Evolutionary conservation across 306 rosid genomes (phyloP).

Genomic region (Alnus rubra): DNA sequence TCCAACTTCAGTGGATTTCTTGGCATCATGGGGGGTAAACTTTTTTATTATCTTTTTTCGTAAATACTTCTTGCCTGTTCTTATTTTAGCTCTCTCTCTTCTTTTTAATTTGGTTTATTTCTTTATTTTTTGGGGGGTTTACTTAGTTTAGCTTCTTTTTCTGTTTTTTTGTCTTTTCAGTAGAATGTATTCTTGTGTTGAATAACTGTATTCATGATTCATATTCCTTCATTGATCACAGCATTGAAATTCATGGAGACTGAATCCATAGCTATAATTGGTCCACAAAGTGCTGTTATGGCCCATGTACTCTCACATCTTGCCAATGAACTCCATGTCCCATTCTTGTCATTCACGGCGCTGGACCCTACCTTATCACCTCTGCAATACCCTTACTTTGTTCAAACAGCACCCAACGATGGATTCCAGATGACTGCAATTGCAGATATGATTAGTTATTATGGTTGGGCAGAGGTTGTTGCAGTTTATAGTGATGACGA

Average conservation of each 20-base stretch:
- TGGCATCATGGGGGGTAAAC: conserved; percentile 49
- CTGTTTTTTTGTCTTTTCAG: background rate
- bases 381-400: conserved; percentile 53
- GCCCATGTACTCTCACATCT: conserved; percentile 52
- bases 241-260: conserved; percentile 48
- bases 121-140: background rate
- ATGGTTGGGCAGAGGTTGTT: conserved; percentile 40
- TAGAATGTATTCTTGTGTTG: background rate
- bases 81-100: background rate
- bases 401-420: conserved; percentile 65
- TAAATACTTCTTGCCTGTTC: background rate
- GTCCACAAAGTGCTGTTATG: conserved; percentile 51
- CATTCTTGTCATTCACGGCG: conserved; percentile 51
- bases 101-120: background rate
- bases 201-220: background rate
- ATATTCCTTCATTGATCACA: conserved; percentile 23
- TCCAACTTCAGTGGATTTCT: conserved; percentile 57
- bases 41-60: background rate
- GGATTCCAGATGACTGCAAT: conserved; percentile 54
- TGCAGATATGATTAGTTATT: conserved; percentile 41
- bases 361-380: conserved; percentile 46
- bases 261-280: conserved; percentile 48
- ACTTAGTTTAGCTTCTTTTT: background rate
- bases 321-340: conserved; percentile 53
- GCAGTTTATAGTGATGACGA: conserved; percentile 52